Evolutionary conservation across 768 basidiomycete genomes (phyloP), one percentile per base, ranked within the genome.

Genomic region (Leccinum incarnatum): DNA sequence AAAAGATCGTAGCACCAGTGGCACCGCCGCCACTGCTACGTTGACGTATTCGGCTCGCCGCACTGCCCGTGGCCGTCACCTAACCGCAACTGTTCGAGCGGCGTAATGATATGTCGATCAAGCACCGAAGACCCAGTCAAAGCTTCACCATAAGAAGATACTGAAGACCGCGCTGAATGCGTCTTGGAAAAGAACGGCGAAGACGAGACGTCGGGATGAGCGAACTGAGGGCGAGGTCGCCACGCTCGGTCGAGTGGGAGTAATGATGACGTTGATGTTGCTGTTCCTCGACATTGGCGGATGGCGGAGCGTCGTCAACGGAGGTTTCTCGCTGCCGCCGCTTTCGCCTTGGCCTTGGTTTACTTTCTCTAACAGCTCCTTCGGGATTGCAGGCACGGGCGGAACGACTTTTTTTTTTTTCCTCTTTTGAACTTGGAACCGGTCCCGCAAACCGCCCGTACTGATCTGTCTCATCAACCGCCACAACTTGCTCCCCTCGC

Each of bases 381-480:
- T n/a, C n/a, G n/a, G n/a, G n/a, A n/a, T n/a, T n/a, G n/a, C n/a
- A n/a, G n/a, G n/a, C 0, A 88, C 83, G 17, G 87, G 87, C 0
- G 85, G 85, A 11, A 79, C 77, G 11, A 67, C 40, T 17, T 42
- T 42, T n/a, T 40, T 27, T 30, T 30, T 30, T 30, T 30, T n/a
- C n/a, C n/a, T n/a, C 40, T 42, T 62, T 32, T 64, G 62, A 14
- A 57, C 55, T 23, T 56, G 57, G 36, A 60, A 67, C 63, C 79
- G 83, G 15, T 88, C 88, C 56, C 84, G 79, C 45, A 89, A 70
- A 10, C 79, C 84, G 9, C 85, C 83, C 0, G 83, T 80, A 59
- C 86, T 88, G 59, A 91, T 82, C 42, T 85, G 79, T 69, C 87
- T 89, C 78, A 90, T 79, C 53, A 91, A 67, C 70, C 79, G 86